Percentiles rank a stretch among this genome's conserved stretches.
Conservation (phyloP, 2,329 filamentous ascomycete genomes). For the Bipolaris victoriae region DNA sequence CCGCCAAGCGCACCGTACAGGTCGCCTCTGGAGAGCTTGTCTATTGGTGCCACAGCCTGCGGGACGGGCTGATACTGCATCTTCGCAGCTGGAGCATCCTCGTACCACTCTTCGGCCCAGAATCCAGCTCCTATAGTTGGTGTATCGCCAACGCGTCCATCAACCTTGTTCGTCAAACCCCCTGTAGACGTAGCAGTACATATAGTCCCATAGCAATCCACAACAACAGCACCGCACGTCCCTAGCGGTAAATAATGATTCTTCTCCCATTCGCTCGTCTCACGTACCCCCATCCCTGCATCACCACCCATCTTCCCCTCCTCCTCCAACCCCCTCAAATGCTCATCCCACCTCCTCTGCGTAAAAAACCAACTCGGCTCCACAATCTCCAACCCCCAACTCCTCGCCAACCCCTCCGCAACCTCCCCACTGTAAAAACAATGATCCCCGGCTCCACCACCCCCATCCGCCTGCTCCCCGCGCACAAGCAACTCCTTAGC, state of each 20-base stretch:
- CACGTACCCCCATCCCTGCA: not conserved
- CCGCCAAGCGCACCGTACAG: constrained; percentile 62
- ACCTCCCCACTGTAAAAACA: constrained; percentile 70
- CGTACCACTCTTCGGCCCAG: constrained; percentile 83
- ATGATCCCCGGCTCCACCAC: constrained; percentile 69
- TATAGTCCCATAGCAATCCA: constrained; percentile 76
- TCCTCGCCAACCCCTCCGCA: constrained; percentile 70
- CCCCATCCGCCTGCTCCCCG: constrained; percentile 66
- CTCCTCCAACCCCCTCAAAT: constrained; percentile 63
- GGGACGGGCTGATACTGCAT: constrained; percentile 31
- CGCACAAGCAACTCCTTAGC: constrained; percentile 73
- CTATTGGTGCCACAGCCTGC: constrained; percentile 23
- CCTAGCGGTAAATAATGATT: constrained; percentile 78
- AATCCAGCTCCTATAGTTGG: constrained; percentile 83
- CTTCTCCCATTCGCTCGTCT: constrained; percentile 59
- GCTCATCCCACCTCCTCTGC: constrained; percentile 78
- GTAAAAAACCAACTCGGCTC: constrained; percentile 79
- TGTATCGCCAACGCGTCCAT: constrained; percentile 84
- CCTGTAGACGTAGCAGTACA: constrained; percentile 72
- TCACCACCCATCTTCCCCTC: constrained; percentile 52
- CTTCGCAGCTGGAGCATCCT: constrained; percentile 27
- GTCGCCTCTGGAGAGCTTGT: constrained; percentile 41
- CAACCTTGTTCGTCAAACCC: constrained; percentile 86
- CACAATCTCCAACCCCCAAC: constrained; percentile 74
- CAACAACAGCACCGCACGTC: constrained; percentile 80